These are phyloP conservation scores for Ceraceosorus bombacis DNA, from an alignment of 1,284 basidiomycete species.

Conservation along the genomic window DNA sequence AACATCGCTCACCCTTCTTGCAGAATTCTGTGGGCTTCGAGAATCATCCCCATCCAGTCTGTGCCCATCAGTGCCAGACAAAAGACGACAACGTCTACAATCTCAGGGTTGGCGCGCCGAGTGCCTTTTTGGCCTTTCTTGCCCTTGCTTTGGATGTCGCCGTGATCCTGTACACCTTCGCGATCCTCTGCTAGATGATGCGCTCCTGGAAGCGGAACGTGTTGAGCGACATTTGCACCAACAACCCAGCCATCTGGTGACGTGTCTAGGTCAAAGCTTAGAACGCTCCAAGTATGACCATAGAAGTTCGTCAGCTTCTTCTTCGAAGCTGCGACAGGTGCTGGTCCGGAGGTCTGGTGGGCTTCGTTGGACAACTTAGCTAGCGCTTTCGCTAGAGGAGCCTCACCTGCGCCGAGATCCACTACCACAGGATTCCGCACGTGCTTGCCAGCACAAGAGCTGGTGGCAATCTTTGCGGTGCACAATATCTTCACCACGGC, in stretches of 20 bases:
- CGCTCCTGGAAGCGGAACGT: conserved; percentile 28
- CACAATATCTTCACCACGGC: conserved; percentile 29
- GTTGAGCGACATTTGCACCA: conserved; percentile 30
- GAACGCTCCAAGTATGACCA: conserved; percentile 21
- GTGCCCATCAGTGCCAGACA: conserved; percentile 93
- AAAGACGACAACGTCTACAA: conserved; percentile 86
- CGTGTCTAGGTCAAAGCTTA: conserved; percentile 75
- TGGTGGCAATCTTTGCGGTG: neutral
- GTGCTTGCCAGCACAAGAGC: conserved; percentile 6
- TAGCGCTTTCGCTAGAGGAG: conserved; percentile 62
- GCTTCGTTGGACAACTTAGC: neutral
- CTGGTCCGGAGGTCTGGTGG: neutral
- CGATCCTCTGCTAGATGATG: neutral
- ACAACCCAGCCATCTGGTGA: conserved; percentile 56
- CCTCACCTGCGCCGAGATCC: conserved; percentile 93
- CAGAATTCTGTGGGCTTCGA: conserved; percentile 81
- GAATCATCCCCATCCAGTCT: conserved; percentile 84
- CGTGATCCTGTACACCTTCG: neutral
- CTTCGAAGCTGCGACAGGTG: neutral
- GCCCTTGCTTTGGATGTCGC: neutral
- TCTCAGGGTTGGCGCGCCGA: conserved; percentile 42
- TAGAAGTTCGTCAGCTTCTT: no score
- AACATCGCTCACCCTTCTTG: conserved; percentile 61
- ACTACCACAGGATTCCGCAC: conserved; percentile 63
- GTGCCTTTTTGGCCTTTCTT: neutral